Conservation (phyloP, 768 basidiomycete species). For the Psilocybe cubensis region DNA sequence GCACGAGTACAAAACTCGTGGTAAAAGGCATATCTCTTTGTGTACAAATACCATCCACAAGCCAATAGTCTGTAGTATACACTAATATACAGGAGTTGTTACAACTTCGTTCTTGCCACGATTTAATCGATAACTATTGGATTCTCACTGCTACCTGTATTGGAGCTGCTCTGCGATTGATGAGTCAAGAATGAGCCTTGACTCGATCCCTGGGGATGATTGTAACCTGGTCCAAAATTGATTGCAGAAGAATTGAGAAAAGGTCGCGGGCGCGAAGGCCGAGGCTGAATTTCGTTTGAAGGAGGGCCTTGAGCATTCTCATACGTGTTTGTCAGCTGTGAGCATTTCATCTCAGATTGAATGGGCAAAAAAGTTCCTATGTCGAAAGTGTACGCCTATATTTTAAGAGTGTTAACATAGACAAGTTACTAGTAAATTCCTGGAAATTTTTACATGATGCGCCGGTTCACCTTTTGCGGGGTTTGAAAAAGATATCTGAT, state of each 20-base stretch:
- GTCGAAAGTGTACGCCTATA: no score
- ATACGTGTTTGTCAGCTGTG: not conserved
- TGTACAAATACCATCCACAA: not conserved
- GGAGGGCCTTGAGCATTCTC: not conserved
- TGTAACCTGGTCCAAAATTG: not conserved
- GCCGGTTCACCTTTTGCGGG: not conserved
- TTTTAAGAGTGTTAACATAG: no score
- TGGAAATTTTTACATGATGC: no score
- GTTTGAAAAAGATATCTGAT: not conserved
- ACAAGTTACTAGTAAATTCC: no score
- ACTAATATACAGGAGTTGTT: not conserved
- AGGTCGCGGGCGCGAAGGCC: not conserved
- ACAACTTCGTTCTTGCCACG: not conserved
- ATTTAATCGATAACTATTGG: constrained; percentile 17
- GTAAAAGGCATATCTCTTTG: not conserved
- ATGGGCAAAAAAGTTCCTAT: no score
- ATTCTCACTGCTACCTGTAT: constrained; percentile 8
- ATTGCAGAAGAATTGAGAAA: not conserved
- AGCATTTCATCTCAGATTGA: not conserved
- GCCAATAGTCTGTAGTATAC: not conserved
- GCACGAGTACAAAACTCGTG: not conserved
- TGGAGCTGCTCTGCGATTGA: not conserved
- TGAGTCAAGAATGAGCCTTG: not conserved
- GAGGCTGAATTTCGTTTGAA: not conserved
- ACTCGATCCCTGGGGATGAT: not conserved